phyloP scores from a whole-genome alignment of 371 early-diverging fungal genomes.

The Mortierella sp. region DNA sequence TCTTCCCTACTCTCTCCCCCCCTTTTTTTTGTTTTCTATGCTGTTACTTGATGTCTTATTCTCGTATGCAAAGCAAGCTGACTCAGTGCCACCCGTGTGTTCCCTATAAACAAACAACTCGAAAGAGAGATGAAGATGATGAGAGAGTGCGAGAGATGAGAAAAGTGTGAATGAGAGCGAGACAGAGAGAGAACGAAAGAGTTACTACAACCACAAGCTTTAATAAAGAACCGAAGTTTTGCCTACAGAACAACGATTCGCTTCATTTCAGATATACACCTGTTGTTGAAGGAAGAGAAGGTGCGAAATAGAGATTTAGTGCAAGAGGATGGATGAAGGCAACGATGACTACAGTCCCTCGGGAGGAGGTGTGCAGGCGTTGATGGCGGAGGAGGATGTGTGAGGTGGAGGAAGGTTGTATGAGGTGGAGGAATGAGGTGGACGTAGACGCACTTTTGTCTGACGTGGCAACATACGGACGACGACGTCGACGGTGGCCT shows the following conservation, averaged over 20 bases:
- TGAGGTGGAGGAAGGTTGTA: neutral
- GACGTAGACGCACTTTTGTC: no score
- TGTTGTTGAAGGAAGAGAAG: neutral
- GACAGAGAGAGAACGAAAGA: neutral
- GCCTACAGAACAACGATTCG: slow-evolving; percentile 23
- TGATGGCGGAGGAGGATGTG: neutral
- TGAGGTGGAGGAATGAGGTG: neutral
- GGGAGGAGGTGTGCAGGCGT: no score
- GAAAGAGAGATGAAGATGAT: slow-evolving; percentile 1
- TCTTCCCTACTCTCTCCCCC: neutral
- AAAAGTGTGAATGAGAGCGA: neutral
- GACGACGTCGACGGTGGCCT: neutral
- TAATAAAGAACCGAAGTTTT: slow-evolving; percentile 28
- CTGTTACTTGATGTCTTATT: neutral
- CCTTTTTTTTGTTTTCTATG: neutral
- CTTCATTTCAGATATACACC: slow-evolving; percentile 14
- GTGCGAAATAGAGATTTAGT: neutral
- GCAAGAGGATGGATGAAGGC: neutral
- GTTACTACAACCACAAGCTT: neutral
- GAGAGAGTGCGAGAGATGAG: slow-evolving; percentile 9
- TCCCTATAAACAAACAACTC: neutral
- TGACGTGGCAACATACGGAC: neutral
- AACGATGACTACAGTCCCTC: no score
- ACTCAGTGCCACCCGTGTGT: no score
- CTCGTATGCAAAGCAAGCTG: neutral